A percentile compares a stretch with the other conserved stretches of the same genome.
These are phyloP conservation scores for Filobasidium uniguttulatum DNA, from an alignment of 1,284 basidiomycete genomes.

Conservation along the genomic window DNA sequence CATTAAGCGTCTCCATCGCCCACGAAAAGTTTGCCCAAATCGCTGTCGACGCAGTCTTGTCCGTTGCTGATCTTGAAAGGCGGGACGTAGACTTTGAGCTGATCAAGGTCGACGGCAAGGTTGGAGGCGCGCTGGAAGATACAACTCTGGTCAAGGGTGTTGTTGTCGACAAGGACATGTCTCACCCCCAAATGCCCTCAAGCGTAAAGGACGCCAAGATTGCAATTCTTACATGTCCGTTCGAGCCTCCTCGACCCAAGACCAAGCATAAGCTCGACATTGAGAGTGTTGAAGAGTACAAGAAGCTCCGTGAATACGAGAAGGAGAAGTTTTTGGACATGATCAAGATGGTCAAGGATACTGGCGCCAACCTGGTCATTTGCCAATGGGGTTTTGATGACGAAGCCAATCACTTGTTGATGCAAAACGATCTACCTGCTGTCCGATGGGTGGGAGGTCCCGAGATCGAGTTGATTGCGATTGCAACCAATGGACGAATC, in stretches of 20 bases:
- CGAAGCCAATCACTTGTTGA: conserved; percentile 92
- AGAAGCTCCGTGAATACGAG: conserved; percentile 87
- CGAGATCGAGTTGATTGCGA: conserved; percentile 97
- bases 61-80: conserved; percentile 87
- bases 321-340: conserved; percentile 91
- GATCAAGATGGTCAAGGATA: conserved; percentile 90
- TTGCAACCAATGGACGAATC: conserved; percentile 95
- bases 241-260: conserved; percentile 96
- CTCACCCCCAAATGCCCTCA: conserved; percentile 94
- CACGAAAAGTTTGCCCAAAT: conserved; percentile 92
- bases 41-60: conserved; percentile 89
- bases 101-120: conserved; percentile 98
- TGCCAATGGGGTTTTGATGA: conserved; percentile 99
- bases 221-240: conserved; percentile 95
- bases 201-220: conserved; percentile 76
- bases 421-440: conserved; percentile 96
- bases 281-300: conserved; percentile 94
- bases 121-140: conserved; percentile 90
- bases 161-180: conserved; percentile 96
- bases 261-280: conserved; percentile 99
- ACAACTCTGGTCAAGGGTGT: conserved; percentile 66
- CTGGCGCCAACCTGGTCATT: conserved; percentile 96
- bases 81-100: conserved; percentile 95
- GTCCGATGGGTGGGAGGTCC: conserved; percentile 98
- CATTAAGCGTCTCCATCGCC: conserved; percentile 79